A percentile compares a stretch with the other conserved stretches of the same genome.
These are phyloP conservation scores for Monilinia vaccinii-corymbosi DNA, from an alignment of 2,329 filamentous ascomycete genomes.

Conservation along the genomic window DNA sequence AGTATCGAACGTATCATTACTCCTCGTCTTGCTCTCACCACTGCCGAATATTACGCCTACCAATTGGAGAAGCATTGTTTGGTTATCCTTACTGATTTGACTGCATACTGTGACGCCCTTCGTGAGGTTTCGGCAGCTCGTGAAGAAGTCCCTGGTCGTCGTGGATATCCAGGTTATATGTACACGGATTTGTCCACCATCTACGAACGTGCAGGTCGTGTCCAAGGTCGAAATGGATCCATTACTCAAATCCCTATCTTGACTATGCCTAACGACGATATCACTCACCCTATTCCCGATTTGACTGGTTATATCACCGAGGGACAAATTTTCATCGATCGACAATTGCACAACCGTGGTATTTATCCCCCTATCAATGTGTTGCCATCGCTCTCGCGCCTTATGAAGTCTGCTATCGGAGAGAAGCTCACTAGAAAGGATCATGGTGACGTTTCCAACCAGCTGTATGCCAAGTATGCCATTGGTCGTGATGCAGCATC, in stretches of 20 bases:
- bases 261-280: conserved; percentile 99
- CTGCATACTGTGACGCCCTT: conserved; percentile 96
- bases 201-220: conserved; percentile 97
- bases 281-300: conserved; percentile 97
- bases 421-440: conserved; percentile 95
- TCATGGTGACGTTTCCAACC: conserved; percentile 97
- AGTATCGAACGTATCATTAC: conserved; percentile 99
- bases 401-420: conserved; percentile 99
- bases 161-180: conserved; percentile 99
- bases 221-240: conserved; percentile 90
- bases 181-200: conserved; percentile 99
- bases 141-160: conserved; percentile 97
- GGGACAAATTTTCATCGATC: conserved; percentile 96
- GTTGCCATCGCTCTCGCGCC: conserved; percentile 89
- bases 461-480: conserved; percentile 98
- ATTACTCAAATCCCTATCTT: conserved; percentile 98
- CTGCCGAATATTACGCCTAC: conserved; percentile 99
- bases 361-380: conserved; percentile 99
- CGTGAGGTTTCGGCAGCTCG: conserved; percentile 96
- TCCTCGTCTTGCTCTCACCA: conserved; percentile 93
- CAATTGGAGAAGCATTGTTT: conserved; percentile 99
- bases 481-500: conserved; percentile 96
- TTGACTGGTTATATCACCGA: conserved; percentile 98
- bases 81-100: conserved; percentile 96
- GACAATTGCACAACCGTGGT: conserved; percentile 88